Conservation (phyloP, 2,329 filamentous ascomycete genomes). For the Nemania sp. region DNA sequence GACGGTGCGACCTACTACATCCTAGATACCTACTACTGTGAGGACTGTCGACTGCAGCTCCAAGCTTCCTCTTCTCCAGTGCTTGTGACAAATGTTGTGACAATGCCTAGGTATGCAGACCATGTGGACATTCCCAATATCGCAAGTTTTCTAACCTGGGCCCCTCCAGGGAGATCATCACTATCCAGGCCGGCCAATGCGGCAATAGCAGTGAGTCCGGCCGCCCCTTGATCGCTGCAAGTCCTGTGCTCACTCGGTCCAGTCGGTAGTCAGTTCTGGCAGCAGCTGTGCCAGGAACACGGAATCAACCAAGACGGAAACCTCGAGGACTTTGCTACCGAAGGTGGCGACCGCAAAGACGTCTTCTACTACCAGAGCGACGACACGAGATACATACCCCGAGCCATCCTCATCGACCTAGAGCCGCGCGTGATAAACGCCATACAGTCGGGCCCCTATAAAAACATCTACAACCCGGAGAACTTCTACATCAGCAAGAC, state of each 20-base stretch:
- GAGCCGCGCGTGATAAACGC: slow-evolving; percentile 91
- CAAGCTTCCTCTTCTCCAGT: background rate
- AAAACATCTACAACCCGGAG: slow-evolving; percentile 99
- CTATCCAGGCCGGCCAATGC: slow-evolving; percentile 97
- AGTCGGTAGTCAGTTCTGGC: slow-evolving; percentile 99
- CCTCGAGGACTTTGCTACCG: slow-evolving; percentile 94
- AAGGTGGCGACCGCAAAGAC: slow-evolving; percentile 96
- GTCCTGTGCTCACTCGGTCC: slow-evolving; percentile 40
- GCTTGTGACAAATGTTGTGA: slow-evolving; percentile 20
- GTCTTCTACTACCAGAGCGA: slow-evolving; percentile 99
- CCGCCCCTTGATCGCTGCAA: slow-evolving; percentile 24
- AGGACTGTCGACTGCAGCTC: background rate
- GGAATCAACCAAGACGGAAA: slow-evolving; percentile 98
- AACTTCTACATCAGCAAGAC: slow-evolving; percentile 98
- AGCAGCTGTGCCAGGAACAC: slow-evolving; percentile 96
- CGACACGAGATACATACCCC: slow-evolving; percentile 96
- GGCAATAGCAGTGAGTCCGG: slow-evolving; percentile 90
- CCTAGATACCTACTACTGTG: background rate
- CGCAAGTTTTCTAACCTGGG: slow-evolving; percentile 8
- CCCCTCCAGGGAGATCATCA: slow-evolving; percentile 87
- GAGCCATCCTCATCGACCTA: slow-evolving; percentile 92
- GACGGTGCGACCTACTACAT: background rate
- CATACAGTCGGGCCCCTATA: slow-evolving; percentile 92
- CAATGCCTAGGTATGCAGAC: slow-evolving; percentile 29
- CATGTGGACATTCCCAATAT: background rate